Base-by-base conservation (phyloP, 2,329 filamentous ascomycete species). In the Cryphonectria radicalis region DNA sequence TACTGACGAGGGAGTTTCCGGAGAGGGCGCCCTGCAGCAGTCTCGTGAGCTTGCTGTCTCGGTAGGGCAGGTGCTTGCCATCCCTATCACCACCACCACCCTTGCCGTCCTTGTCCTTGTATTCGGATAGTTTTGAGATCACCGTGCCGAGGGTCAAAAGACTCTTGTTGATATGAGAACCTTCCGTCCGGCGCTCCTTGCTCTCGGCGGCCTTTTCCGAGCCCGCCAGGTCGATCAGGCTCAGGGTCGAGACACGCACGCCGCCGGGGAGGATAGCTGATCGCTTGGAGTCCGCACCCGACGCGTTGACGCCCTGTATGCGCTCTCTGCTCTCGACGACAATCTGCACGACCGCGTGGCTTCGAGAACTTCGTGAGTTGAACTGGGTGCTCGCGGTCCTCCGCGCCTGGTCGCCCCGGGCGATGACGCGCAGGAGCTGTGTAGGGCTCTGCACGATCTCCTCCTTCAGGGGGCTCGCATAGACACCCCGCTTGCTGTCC, bases 391-490 rank as follows among this genome's bases (percentile, higher is more conserved):
- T 97, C 71, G 94, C 94, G 1, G 94, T 97, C 77, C 95, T 88
- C 77, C 96, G 89, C 35, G 95, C 94, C 79, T 97, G 91, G 79
- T 99, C 96, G 77, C 96, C 96, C 70, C 95, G 89, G 53, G 96
- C 95, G 80, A 99, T 99, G 37, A 99, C 96, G 76, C 96, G 90
- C 60, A 99, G 84, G 40, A 99, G 87, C 80, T 99, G 96, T 0
- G 96, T 98, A 1, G 96, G 96, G 76, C 95, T 98, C 81, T 99
- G 96, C 42, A 99, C 96, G 76, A 99, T 99, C 80, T 99, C 96
- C 81, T 99, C 96, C 81, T 98, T 98, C 73, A 99, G 82, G 1
- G 96, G 96, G 25, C 92, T 97, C 32, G 96, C 96, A 84, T 98
- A 99, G 22, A 99, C 95, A 43, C 96, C 96, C 73, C 96, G 88